Percentiles rank a stretch among this genome's conserved stretches.
phyloP scores from a whole-genome alignment of 495 filamentous ascomycete species.

The Aspergillus olivimuriae region DNA sequence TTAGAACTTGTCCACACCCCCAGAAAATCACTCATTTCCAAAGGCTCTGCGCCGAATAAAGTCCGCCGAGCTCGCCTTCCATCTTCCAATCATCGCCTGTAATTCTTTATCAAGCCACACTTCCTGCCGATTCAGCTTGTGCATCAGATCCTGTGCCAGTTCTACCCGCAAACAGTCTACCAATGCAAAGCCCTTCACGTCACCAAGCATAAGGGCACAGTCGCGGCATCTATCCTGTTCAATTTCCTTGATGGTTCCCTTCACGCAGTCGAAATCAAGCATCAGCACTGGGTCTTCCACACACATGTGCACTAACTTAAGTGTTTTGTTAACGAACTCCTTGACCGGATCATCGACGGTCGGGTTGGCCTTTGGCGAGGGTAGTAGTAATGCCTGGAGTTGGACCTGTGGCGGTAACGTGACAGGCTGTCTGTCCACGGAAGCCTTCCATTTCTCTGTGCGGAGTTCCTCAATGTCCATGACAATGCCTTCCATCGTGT shows the following conservation, averaged over 20 bases:
- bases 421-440: not conserved
- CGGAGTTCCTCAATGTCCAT: not conserved
- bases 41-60: not conserved
- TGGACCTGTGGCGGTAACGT: not conserved
- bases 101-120: not conserved
- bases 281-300: not conserved
- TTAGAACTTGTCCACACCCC: too few species aligned
- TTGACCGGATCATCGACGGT: not conserved
- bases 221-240: too few species aligned
- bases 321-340: not conserved
- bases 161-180: not conserved
- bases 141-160: not conserved
- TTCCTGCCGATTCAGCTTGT: not conserved
- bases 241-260: not conserved
- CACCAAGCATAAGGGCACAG: not conserved
- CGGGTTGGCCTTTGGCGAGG: not conserved
- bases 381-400: not conserved
- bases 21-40: too few species aligned
- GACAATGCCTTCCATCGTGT: not conserved
- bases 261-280: not conserved
- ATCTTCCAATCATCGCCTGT: not conserved
- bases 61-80: not conserved
- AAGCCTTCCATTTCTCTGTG: not conserved
- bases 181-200: not conserved
- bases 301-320: not conserved